phyloP scores from a whole-genome alignment of 768 basidiomycete species.

The Rubroboletus satanas region DNA sequence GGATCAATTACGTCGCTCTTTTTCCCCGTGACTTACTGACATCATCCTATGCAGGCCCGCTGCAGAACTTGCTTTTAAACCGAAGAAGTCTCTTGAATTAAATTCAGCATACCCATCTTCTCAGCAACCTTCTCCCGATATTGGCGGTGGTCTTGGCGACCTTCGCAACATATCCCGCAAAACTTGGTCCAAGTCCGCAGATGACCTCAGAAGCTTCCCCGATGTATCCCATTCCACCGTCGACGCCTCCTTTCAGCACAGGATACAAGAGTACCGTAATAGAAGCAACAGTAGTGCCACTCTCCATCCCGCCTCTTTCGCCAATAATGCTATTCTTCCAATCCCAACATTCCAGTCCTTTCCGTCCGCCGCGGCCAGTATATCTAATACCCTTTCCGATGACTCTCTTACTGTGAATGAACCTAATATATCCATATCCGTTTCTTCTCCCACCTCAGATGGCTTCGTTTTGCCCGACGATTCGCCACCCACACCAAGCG shows the following conservation, averaged over 20 bases:
- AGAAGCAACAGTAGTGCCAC: slow-evolving; percentile 57
- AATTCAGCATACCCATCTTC: slow-evolving; percentile 30
- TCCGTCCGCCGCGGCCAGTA: slow-evolving; percentile 31
- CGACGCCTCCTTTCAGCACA: slow-evolving; percentile 54
- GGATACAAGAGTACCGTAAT: slow-evolving; percentile 61
- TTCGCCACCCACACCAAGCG: slow-evolving; percentile 45
- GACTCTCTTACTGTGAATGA: slow-evolving; percentile 20
- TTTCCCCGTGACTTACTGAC: slow-evolving; percentile 15
- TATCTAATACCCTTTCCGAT: slow-evolving; percentile 22
- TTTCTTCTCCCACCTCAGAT: slow-evolving; percentile 43
- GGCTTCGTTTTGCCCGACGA: slow-evolving; percentile 32
- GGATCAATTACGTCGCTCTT: slow-evolving; percentile 5
- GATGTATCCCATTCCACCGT: slow-evolving; percentile 33
- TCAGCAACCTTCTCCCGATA: slow-evolving; percentile 27
- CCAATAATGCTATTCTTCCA: slow-evolving; percentile 23
- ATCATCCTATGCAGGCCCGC: slow-evolving; percentile 49
- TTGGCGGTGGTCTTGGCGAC: slow-evolving; percentile 52
- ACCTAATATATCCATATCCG: slow-evolving; percentile 44
- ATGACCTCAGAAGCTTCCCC: slow-evolving; percentile 64
- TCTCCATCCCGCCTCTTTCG: slow-evolving; percentile 35
- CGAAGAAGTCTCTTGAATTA: slow-evolving; percentile 44
- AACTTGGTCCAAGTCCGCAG: slow-evolving; percentile 76
- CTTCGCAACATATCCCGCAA: slow-evolving; percentile 65
- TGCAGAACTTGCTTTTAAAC: slow-evolving; percentile 53
- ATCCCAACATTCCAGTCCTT: slow-evolving; percentile 41